phyloP scores from a whole-genome alignment of 352 stramenopile genomes.

The Phytophthora capsici region DNA sequence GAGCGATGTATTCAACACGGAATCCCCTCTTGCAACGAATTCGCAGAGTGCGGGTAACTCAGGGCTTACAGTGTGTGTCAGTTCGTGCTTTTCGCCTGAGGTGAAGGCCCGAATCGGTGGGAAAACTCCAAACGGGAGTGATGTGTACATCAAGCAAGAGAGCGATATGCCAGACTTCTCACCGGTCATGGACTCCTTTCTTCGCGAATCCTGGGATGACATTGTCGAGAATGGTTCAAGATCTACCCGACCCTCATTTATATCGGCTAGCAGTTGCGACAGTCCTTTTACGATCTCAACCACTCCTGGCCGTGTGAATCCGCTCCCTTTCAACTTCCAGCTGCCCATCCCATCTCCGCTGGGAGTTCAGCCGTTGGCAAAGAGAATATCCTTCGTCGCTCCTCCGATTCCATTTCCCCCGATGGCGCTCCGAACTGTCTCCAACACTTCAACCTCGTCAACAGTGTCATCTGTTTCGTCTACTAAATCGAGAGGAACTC shows the following conservation, averaged over 20 bases:
- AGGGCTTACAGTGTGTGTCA: not conserved
- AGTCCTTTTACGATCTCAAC: slow-evolving; percentile 24
- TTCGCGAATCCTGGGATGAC: slow-evolving; percentile 66
- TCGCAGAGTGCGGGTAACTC: slow-evolving; percentile 6
- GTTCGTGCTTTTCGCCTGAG: slow-evolving; percentile 41
- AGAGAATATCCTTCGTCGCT: slow-evolving; percentile 27
- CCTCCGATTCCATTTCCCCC: slow-evolving; percentile 30
- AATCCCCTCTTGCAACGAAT: slow-evolving; percentile 22
- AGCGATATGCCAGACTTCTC: slow-evolving; percentile 44
- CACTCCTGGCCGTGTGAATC: slow-evolving; percentile 32
- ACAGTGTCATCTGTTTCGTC: slow-evolving; percentile 33
- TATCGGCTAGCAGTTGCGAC: slow-evolving; percentile 8
- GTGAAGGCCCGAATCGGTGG: slow-evolving; percentile 44
- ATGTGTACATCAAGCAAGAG: slow-evolving; percentile 55
- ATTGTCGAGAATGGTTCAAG: slow-evolving; percentile 37
- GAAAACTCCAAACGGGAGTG: slow-evolving; percentile 22
- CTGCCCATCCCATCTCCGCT: slow-evolving; percentile 21
- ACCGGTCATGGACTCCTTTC: slow-evolving; percentile 65
- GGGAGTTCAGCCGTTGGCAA: slow-evolving; percentile 14
- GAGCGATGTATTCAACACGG: slow-evolving; percentile 52
- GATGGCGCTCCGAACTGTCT: slow-evolving; percentile 26
- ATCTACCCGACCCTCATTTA: slow-evolving; percentile 38
- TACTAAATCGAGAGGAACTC: slow-evolving; percentile 34
- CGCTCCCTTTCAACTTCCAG: slow-evolving; percentile 38
- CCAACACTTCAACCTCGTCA: slow-evolving; percentile 34